Evolutionary conservation across 495 filamentous ascomycete species (phyloP).

Genomic region (Xylona heveae): DNA sequence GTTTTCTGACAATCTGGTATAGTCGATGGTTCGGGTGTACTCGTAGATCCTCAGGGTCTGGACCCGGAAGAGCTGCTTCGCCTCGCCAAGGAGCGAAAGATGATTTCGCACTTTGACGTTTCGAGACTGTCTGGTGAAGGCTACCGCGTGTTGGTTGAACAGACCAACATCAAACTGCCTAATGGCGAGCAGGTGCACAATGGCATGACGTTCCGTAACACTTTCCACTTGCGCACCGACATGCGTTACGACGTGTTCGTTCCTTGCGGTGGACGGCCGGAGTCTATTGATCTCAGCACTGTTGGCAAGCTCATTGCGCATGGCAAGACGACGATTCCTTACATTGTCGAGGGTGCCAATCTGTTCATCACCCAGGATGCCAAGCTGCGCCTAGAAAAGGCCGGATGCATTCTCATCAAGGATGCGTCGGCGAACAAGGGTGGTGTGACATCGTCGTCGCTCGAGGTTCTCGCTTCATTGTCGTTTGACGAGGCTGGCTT

Average conservation of each 20-base stretch:
- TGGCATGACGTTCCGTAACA: constrained; percentile 90
- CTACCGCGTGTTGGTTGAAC: constrained; percentile 84
- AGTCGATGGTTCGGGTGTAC: constrained; percentile 86
- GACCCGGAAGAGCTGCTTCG: constrained; percentile 64
- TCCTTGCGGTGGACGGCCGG: constrained; percentile 87
- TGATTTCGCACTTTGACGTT: constrained; percentile 75
- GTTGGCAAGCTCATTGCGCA: constrained; percentile 67
- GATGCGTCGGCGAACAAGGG: constrained; percentile 98
- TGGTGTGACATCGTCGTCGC: constrained; percentile 92
- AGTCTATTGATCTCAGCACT: constrained; percentile 82
- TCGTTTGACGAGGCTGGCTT: constrained; percentile 84
- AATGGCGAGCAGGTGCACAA: constrained; percentile 72
- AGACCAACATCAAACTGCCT: constrained; percentile 67
- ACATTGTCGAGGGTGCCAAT: constrained; percentile 95
- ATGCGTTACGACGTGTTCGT: constrained; percentile 75
- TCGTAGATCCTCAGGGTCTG: constrained; percentile 79
- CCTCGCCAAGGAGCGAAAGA: constrained; percentile 67
- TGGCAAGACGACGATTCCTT: constrained; percentile 67
- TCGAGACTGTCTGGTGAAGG: constrained; percentile 71
- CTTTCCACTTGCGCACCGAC: constrained; percentile 68
- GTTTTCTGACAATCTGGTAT: not conserved
- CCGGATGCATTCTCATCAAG: constrained; percentile 88
- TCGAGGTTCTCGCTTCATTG: constrained; percentile 84
- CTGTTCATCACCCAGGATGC: constrained; percentile 98
- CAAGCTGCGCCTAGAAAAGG: constrained; percentile 82